phyloP scores from a whole-genome alignment of 2,329 filamentous ascomycete genomes.

The Tolypocladium capitatum region DNA sequence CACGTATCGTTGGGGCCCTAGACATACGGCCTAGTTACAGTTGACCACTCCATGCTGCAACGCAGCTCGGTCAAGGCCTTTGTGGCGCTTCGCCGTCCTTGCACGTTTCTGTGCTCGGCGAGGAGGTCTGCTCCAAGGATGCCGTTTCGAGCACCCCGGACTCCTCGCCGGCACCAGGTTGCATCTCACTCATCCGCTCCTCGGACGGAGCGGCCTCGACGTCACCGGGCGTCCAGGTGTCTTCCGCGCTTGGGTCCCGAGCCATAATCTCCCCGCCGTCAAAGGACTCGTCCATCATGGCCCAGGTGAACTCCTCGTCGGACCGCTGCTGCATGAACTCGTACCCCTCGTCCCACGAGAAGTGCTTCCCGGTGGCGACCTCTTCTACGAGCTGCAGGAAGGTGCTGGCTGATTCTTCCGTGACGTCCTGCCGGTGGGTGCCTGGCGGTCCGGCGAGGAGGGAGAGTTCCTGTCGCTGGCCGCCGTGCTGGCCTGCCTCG shows the following conservation, averaged over 20 bases:
- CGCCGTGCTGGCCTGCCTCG: constrained; percentile 36
- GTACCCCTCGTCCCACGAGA: constrained; percentile 22
- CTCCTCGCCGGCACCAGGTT: neutral
- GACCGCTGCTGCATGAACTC: constrained; percentile 12
- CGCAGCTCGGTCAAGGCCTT: constrained; percentile 5
- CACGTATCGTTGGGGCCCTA: neutral
- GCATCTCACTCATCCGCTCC: neutral
- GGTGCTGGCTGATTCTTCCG: neutral
- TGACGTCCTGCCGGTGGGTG: neutral
- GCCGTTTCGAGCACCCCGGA: neutral
- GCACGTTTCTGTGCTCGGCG: neutral
- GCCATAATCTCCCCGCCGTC: constrained; percentile 6
- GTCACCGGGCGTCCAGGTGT: neutral
- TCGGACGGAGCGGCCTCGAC: neutral
- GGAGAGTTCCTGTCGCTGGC: constrained; percentile 35
- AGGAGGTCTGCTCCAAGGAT: neutral
- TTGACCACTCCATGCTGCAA: neutral
- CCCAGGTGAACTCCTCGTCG: constrained; percentile 13
- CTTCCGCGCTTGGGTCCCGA: neutral
- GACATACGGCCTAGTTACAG: neutral
- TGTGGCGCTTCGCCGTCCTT: neutral
- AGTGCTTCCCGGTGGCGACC: constrained; percentile 16
- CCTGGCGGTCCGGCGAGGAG: constrained; percentile 15
- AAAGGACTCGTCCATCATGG: constrained; percentile 12
- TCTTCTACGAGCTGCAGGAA: constrained; percentile 17